Percentiles rank a stretch among this genome's conserved stretches.
These are phyloP conservation scores for Skeletonema costatum DNA, from an alignment of 108 stramenopile species.

Conservation along the genomic window DNA sequence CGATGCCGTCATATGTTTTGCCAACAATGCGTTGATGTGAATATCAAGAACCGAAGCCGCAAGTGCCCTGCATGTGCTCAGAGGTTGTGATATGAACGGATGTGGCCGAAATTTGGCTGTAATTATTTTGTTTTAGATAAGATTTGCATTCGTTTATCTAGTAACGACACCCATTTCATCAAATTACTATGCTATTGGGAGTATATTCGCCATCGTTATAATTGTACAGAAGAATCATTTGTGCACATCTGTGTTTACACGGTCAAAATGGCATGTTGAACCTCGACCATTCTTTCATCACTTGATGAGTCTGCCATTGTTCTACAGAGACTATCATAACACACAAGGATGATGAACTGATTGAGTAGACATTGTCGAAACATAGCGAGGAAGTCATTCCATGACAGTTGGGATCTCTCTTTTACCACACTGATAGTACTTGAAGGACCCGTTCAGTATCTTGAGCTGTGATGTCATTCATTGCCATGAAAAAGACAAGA, in stretches of 20 bases:
- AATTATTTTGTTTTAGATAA: not conserved
- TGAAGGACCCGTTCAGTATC: not conserved
- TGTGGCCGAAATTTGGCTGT: slow-evolving; percentile 77
- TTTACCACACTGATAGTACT: not conserved
- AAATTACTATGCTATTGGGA: not conserved
- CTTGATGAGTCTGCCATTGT: slow-evolving; percentile 17
- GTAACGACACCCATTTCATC: not conserved
- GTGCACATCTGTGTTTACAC: not conserved
- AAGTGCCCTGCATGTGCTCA: slow-evolving; percentile 89
- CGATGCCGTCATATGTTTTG: slow-evolving; percentile 96
- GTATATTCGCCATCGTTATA: not conserved
- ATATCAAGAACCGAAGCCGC: slow-evolving; percentile 84
- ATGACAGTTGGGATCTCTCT: slow-evolving; percentile 12
- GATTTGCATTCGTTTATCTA: not conserved
- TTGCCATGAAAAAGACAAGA: slow-evolving; percentile 51
- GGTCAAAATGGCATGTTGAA: not conserved
- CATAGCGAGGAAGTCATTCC: slow-evolving; percentile 23
- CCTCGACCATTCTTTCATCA: not conserved
- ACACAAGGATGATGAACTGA: slow-evolving; percentile 47
- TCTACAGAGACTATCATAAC: slow-evolving; percentile 41
- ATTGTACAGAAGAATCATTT: not conserved
- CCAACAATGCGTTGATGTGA: slow-evolving; percentile 88
- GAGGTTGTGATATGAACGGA: slow-evolving; percentile 87
- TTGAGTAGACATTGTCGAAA: slow-evolving; percentile 41
- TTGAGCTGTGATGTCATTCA: not conserved